Base-by-base conservation (phyloP, 805 yeast species). In the Starmerella bombi region DNA sequence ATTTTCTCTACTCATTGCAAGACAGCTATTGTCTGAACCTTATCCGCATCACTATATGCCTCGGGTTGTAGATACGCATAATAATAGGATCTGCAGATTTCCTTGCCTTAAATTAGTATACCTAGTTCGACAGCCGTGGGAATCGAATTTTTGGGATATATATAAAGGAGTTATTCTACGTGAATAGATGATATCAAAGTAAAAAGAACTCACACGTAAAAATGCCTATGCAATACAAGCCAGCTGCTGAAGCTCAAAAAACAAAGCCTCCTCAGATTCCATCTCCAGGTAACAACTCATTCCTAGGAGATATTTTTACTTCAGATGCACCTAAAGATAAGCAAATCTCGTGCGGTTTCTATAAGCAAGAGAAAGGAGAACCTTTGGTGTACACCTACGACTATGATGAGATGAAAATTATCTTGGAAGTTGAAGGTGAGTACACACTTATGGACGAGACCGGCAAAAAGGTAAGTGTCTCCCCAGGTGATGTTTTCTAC, bases 361-460 rank as follows among this genome's bases (percentile, higher is more conserved):
- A 72, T 70, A 69, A 65, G 54, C 83, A 77, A 61, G 78, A 74
- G 59, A 63, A 64, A 41, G 84, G 84, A 44, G 75, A 72, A 58
- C 72, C 78, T 36, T 67, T 77, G 56, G 80, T 71, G n/a, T 77
- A 77, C 69, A 59, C 64, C 42, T 77, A 77, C 63, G 63, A 61
- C 54, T 72, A 75, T 60, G 81, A 77, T 55, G 84, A 76, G 62
- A 71, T 75, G 73, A 77, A 77, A 62, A 65, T 77, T 51, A 70
- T 75, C 57, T 10, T 42, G 20, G 45, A 42, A 25, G 66, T 77
- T 47, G 82, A 77, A 59, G 82, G 82, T 50, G 74, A 71, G 54
- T 76, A 72, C 65, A 63, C 66, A 38, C 65, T 77, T 51, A 53
- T 72, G 44, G 84, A 77, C 52, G 78, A 74, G 61, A 68, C 75